Evolutionary conservation across 176 grass and related monocot genomes (phyloP), one percentile per base, ranked within the genome.

Genomic region (Oryza longistaminata): DNA sequence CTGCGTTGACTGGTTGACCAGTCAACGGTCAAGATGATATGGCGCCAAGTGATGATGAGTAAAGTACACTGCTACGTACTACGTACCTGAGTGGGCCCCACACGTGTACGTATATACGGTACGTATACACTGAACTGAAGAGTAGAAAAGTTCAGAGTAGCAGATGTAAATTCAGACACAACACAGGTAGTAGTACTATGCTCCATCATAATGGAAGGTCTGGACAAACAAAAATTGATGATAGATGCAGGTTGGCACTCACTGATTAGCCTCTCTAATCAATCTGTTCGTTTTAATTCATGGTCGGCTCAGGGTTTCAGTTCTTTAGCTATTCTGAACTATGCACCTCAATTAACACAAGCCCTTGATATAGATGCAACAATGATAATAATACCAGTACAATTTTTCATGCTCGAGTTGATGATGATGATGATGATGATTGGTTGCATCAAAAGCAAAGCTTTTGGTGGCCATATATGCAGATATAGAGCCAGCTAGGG

Each of bases 341-440:
- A 60, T 8, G 21, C 55, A 61, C 21, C 55, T 61, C 55, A 61
- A 61, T 61, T 22, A 61, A 61, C 55, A 61, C 55, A 61, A 61
- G 55, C 55, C 7, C 55, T 61, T 61, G 55, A 61, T 60, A 60
- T 61, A 61, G 55, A 61, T 22, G 21, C 21, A n/a, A 17, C 16
- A 19, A 61, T 22, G 55, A 61, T 9, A 61, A 61, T n/a, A 61
- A 8, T 40, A 40, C 39, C 0, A 37, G 0, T 9, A 40, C 42
- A 43, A 43, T 43, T 43, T 73, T 42, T 15, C 50, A 73, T 64
- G 37, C 27, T 48, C 21, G 10, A 15, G 45, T 49, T 65, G 39
- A 53, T 22, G 24, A 13, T 80, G 85, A 13, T 80, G 85, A 13
- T 80, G 85, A 67, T 74, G 85, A 13, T 80, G 85, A 74, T 74